Evolutionary conservation across 176 grass and related monocot species (phyloP).

Genomic region (Avena eriantha): DNA sequence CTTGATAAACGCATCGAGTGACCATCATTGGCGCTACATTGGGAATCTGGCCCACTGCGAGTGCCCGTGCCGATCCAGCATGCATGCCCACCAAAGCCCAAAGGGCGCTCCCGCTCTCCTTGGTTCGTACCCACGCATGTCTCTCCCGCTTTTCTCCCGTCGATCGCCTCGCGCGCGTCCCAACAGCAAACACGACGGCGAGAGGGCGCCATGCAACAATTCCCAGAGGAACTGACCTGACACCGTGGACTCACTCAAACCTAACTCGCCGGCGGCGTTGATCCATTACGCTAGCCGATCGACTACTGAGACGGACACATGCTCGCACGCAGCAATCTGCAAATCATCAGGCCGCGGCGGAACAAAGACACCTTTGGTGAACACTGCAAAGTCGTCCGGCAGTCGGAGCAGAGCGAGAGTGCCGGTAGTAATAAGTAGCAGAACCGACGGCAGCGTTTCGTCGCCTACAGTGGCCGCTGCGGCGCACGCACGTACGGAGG

Average conservation of each 20-base stretch:
- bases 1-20: slow-evolving; percentile 60
- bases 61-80: slow-evolving; percentile 18
- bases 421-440: background rate
- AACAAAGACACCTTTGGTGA: slow-evolving; percentile 8
- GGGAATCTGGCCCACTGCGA: slow-evolving; percentile 44
- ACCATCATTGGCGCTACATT: slow-evolving; percentile 50
- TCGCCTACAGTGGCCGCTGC: slow-evolving; percentile 48
- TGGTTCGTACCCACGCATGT: background rate
- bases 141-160: slow-evolving; percentile 6
- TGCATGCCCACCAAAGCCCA: slow-evolving; percentile 40
- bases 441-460: slow-evolving; percentile 41
- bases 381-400: background rate
- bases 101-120: background rate
- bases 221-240: background rate
- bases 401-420: slow-evolving; percentile 15
- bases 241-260: background rate
- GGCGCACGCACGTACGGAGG: slow-evolving; percentile 9
- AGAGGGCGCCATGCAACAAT: background rate
- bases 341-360: background rate
- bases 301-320: background rate
- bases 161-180: no score
- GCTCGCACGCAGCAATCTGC: background rate
- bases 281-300: background rate
- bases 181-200: background rate
- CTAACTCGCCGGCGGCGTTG: background rate